Conservation (phyloP, 176 grass and related monocot species). For the Zoysia japonica region DNA sequence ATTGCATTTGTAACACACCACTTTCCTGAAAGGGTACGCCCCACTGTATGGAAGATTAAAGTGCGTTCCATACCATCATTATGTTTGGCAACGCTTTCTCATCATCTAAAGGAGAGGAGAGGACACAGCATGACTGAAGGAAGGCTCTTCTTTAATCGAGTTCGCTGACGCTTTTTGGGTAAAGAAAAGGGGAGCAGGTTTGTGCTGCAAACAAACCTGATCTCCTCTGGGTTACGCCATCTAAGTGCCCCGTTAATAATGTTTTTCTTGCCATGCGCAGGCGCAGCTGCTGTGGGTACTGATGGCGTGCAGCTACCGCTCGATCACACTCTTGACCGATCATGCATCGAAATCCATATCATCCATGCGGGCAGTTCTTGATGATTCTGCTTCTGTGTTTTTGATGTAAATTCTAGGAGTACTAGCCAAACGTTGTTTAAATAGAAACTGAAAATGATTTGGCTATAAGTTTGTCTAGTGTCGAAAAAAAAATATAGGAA, state of each 20-base stretch:
- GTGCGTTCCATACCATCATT: constrained; percentile 51
- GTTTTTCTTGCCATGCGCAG: constrained; percentile 29
- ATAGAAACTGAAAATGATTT: background rate
- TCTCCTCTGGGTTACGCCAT: constrained; percentile 41
- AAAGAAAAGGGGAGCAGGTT: background rate
- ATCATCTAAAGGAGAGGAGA: background rate
- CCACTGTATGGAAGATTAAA: constrained; percentile 46
- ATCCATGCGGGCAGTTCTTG: constrained; percentile 10
- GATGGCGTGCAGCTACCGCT: constrained; percentile 7
- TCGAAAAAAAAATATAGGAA: background rate
- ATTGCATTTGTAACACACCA: constrained; percentile 26
- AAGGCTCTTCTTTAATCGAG: constrained; percentile 42
- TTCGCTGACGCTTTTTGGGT: background rate
- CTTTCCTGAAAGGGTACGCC: constrained; percentile 28
- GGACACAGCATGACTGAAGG: constrained; percentile 11
- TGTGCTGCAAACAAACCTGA: background rate
- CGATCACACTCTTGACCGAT: constrained; percentile 20
- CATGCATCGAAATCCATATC: constrained; percentile 25
- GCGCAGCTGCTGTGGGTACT: constrained; percentile 26
- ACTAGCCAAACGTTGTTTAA: background rate
- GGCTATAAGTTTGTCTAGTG: background rate
- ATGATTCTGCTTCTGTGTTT: constrained; percentile 8
- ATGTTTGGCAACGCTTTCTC: constrained; percentile 15
- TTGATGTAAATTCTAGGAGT: background rate
- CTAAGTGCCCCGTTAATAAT: constrained; percentile 48